Conservation (phyloP, 78 protist genomes). For the Chrysochromulina tobinii region DNA sequence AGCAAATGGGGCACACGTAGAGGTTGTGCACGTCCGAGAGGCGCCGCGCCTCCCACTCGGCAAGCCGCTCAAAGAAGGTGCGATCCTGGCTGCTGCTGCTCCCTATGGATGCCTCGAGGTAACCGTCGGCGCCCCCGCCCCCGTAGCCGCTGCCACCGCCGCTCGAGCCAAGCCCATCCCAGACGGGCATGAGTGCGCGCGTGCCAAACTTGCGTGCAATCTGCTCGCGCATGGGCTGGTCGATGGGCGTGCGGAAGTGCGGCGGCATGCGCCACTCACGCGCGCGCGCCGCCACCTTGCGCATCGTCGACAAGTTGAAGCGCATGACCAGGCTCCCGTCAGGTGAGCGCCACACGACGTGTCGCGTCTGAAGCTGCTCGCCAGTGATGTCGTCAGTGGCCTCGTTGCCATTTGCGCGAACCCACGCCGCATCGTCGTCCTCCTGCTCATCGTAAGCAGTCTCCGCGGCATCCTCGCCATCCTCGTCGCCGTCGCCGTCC, state of each 20-base stretch:
- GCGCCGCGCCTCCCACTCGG: neutral
- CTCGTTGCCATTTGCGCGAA: no score
- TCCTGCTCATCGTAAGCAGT: neutral
- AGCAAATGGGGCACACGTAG: neutral
- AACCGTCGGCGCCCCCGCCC: neutral
- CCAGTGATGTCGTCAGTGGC: neutral
- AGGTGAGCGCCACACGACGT: neutral
- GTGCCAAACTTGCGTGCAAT: neutral
- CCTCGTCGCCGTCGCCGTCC: neutral
- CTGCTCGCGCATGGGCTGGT: neutral
- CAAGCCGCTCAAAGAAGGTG: neutral
- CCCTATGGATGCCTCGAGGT: neutral
- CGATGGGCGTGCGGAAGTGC: neutral
- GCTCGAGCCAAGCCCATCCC: neutral
- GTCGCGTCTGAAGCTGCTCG: neutral
- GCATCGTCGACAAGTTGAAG: slow-evolving; percentile 5
- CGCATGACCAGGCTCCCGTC: neutral
- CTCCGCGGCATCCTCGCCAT: neutral
- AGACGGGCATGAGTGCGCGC: neutral
- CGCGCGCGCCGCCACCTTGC: neutral
- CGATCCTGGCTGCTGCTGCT: neutral
- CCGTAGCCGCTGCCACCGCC: neutral
- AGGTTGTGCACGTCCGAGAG: neutral
- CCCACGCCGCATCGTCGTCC: neutral
- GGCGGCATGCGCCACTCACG: neutral